phyloP scores from a whole-genome alignment of 805 yeast species.

The Barnettozyma vustinii region DNA sequence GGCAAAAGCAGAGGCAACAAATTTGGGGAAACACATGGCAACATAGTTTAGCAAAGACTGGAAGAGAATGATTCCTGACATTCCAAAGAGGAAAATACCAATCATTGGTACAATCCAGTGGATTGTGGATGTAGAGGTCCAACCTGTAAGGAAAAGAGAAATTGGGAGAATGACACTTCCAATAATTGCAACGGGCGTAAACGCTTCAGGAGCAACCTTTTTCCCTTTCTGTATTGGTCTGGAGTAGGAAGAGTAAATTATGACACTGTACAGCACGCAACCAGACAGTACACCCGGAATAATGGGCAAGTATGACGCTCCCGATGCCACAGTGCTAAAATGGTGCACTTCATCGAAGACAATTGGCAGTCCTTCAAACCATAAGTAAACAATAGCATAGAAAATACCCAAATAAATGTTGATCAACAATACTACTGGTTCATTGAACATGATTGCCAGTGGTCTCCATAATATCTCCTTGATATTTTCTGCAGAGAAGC shows the following conservation, averaged over 20 bases:
- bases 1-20: slow-evolving; percentile 63
- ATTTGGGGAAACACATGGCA: slow-evolving; percentile 50
- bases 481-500: slow-evolving; percentile 18
- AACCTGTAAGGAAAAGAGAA: slow-evolving; percentile 43
- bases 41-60: slow-evolving; percentile 54
- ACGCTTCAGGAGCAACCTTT: slow-evolving; percentile 35
- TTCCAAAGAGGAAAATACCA: slow-evolving; percentile 35
- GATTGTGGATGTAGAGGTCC: slow-evolving; percentile 37
- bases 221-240: slow-evolving; percentile 25
- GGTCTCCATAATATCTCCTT: slow-evolving; percentile 43
- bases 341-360: slow-evolving; percentile 40
- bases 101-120: slow-evolving; percentile 49
- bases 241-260: slow-evolving; percentile 24
- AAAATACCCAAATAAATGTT: slow-evolving; percentile 46
- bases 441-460: slow-evolving; percentile 40
- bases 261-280: slow-evolving; percentile 24
- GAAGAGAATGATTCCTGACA: slow-evolving; percentile 45
- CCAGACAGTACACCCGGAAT: slow-evolving; percentile 42
- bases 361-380: slow-evolving; percentile 60
- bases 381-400: slow-evolving; percentile 49
- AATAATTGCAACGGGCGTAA: slow-evolving; percentile 35
- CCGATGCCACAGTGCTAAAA: slow-evolving; percentile 43
- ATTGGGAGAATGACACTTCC: slow-evolving; percentile 39
- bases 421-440: slow-evolving; percentile 53
- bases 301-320: slow-evolving; percentile 42